Conservation (phyloP, 805 yeast genomes). For the Nakazawaea sp. region DNA sequence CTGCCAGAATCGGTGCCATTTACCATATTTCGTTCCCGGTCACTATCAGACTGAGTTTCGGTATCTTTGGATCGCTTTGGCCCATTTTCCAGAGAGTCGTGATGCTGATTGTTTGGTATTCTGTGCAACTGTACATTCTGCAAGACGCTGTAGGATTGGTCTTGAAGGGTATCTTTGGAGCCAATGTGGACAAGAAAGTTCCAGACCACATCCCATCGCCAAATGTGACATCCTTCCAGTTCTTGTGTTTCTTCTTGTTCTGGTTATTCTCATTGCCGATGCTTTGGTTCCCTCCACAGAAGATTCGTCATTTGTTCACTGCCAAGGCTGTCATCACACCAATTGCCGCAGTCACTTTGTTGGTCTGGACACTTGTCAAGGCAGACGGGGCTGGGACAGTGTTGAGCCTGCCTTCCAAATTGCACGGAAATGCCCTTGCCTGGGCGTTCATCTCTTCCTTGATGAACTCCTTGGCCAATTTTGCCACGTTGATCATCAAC, state of each 20-base stretch:
- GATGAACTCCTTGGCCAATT: slow-evolving; percentile 79
- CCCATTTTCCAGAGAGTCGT: slow-evolving; percentile 76
- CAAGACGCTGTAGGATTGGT: slow-evolving; percentile 76
- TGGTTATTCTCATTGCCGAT: slow-evolving; percentile 79
- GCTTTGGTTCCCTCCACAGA: slow-evolving; percentile 76
- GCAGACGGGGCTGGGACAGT: slow-evolving; percentile 78
- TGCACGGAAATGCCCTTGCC: slow-evolving; percentile 56
- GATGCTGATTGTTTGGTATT: slow-evolving; percentile 74
- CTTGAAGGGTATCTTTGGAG: slow-evolving; percentile 72
- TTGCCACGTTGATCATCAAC: slow-evolving; percentile 82
- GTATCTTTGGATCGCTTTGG: slow-evolving; percentile 83
- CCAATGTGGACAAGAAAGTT: slow-evolving; percentile 51
- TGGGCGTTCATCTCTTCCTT: slow-evolving; percentile 80
- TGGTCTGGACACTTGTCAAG: slow-evolving; percentile 78
- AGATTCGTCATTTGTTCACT: slow-evolving; percentile 77
- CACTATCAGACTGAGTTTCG: slow-evolving; percentile 74
- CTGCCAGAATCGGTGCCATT: slow-evolving; percentile 73
- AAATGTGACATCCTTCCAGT: slow-evolving; percentile 58
- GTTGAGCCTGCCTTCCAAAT: slow-evolving; percentile 43
- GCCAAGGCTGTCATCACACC: slow-evolving; percentile 76
- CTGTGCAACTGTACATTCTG: slow-evolving; percentile 81
- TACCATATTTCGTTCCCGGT: slow-evolving; percentile 87
- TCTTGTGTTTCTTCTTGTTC: slow-evolving; percentile 72
- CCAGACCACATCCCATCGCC: slow-evolving; percentile 55
- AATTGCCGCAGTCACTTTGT: slow-evolving; percentile 73